phyloP scores from a whole-genome alignment of 1,139 yeast genomes.

The Wickerhamomyces sp. region DNA sequence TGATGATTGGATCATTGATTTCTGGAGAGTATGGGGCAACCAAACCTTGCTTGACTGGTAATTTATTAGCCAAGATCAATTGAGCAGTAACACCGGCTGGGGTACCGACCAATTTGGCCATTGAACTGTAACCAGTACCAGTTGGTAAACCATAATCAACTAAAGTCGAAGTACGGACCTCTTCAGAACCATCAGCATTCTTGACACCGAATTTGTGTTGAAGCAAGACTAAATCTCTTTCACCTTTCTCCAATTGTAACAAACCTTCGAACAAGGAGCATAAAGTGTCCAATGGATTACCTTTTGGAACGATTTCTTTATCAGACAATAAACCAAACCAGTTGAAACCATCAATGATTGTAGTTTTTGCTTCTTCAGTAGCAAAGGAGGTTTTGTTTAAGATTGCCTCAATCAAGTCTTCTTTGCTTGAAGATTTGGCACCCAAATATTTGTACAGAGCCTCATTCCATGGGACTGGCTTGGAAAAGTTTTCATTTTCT shows the following conservation, averaged over 20 bases:
- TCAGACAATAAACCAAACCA: constrained; percentile 94
- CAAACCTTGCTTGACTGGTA: constrained; percentile 58
- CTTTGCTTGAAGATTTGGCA: constrained; percentile 62
- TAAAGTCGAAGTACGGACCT: constrained; percentile 90
- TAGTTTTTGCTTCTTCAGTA: constrained; percentile 74
- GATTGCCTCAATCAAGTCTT: constrained; percentile 71
- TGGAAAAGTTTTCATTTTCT: constrained; percentile 51
- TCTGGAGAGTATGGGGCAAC: constrained; percentile 92
- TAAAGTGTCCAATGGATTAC: constrained; percentile 90
- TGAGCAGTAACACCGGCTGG: constrained; percentile 96
- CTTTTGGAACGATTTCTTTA: constrained; percentile 74
- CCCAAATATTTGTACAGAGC: constrained; percentile 76
- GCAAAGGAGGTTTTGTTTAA: constrained; percentile 76
- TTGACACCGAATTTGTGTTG: constrained; percentile 98
- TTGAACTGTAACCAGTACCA: constrained; percentile 93
- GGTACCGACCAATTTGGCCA: constrained; percentile 98
- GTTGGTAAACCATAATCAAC: constrained; percentile 91
- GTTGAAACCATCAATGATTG: constrained; percentile 81
- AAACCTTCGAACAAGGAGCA: constrained; percentile 93
- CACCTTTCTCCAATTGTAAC: constrained; percentile 95
- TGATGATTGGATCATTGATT: constrained; percentile 84
- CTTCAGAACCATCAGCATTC: constrained; percentile 89
- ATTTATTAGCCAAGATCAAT: constrained; percentile 73
- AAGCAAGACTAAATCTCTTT: constrained; percentile 89
- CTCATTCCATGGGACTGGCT: constrained; percentile 77